Base-by-base conservation (phyloP, 106 monocot species). In the Phalaenopsis equestris region DNA sequence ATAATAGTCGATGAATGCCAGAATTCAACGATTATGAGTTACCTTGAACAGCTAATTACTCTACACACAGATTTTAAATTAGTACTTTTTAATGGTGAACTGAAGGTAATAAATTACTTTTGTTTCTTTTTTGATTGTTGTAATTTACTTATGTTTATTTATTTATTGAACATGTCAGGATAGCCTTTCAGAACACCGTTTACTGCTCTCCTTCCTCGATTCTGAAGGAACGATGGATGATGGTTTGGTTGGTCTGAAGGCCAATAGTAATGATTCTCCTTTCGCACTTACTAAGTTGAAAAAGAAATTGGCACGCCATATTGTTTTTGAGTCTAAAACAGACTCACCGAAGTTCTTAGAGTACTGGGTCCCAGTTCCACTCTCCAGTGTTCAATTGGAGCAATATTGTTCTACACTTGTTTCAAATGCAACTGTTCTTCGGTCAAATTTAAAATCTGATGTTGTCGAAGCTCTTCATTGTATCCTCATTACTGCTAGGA, bases 341-440 rank as follows among this genome's bases (percentile, higher is more conserved):
- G 89, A 88, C 18, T 79, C 86, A 12, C 84, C 86, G 43, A 93
- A 86, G 73, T 89, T 91, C 82, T 18, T 84, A 64, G 99, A 99
- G 82, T 99, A 86, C 76, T 99, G 92, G 91, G 99, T 99, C 79
- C 95, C 99, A 87, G 99, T 93, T 84, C 75, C 73, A n/a, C 90
- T 99, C 65, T 95, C 94, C 4, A 89, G 80, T 76, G 85, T 99
- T 85, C 99, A 99, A 57, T 88, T 99, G 79, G 99, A 99, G 75
- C 81, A 91, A 61, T 94, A 95, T 78, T 93, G 94, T 86, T 73
- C 81, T 12, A 86, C 70, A 17, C 47, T 99, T 78, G 37, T 88
- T 78, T 95, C 95, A 57, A 90, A 86, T 64, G 84, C 88, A 17
- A 78, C 18, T 52, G 57, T 79, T 73, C 93, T 99, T 84, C 82